A percentile compares a stretch with the other conserved stretches of the same genome.
phyloP scores from a whole-genome alignment of 495 filamentous ascomycete genomes.

The Parathielavia appendiculata region DNA sequence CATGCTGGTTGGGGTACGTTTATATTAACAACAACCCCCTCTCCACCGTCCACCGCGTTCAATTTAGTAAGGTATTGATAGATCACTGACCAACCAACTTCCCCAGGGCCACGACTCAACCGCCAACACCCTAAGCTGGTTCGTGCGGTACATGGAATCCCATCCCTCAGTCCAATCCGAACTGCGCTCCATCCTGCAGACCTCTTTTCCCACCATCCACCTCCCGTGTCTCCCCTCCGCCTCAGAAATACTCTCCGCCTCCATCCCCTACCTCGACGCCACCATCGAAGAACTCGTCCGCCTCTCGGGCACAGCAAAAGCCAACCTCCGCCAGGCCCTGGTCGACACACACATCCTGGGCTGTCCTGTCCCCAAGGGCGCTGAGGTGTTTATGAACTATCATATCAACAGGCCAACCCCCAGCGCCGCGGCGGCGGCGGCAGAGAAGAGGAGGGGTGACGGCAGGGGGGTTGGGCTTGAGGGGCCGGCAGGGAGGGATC shows the following conservation, averaged over 20 bases:
- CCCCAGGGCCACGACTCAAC: conserved; percentile 29
- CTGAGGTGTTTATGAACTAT: conserved; percentile 25
- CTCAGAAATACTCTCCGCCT: conserved; percentile 26
- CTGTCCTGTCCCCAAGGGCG: conserved; percentile 34
- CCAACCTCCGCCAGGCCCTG: conserved; percentile 25
- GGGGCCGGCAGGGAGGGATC: conserved; percentile 22
- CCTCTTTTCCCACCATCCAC: conserved; percentile 16
- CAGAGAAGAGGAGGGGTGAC: conserved; percentile 21
- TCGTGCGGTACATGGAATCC: conserved; percentile 31
- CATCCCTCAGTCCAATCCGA: conserved; percentile 25
- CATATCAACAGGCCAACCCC: conserved; percentile 20
- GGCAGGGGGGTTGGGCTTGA: no score
- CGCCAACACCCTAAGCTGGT: conserved; percentile 32
- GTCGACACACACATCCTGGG: conserved; percentile 35
- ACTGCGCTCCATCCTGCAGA: conserved; percentile 26
- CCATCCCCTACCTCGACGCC: conserved; percentile 39
- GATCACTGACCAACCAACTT: not conserved
- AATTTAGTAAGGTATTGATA: no score
- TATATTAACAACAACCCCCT: not conserved
- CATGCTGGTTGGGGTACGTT: conserved; percentile 19
- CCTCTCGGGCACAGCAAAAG: conserved; percentile 19
- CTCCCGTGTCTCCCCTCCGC: conserved; percentile 16
- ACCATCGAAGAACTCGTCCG: conserved; percentile 35
- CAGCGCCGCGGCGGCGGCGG: conserved; percentile 12
- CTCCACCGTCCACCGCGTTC: no score